Evolutionary conservation across 495 filamentous ascomycete species (phyloP).

Genomic region (Aspergillus diversus): DNA sequence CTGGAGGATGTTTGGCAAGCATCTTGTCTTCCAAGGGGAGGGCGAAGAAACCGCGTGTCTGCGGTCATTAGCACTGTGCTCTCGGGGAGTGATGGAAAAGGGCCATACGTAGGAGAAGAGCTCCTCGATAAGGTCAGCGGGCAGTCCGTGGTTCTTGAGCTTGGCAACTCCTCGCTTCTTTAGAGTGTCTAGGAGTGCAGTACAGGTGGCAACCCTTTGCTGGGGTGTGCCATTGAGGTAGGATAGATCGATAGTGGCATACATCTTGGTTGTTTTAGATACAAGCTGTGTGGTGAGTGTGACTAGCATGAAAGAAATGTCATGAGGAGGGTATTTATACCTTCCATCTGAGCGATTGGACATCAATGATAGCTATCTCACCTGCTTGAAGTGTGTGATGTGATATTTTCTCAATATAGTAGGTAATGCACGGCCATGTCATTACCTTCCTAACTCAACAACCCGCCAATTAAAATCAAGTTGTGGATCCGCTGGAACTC

Average conservation of each 20-base stretch:
- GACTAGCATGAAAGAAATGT: not conserved
- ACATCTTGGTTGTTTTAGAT: not conserved
- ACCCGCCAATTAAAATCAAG: not conserved
- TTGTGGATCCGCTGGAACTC: not conserved
- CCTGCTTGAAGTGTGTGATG: not conserved
- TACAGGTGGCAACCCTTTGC: constrained; percentile 23
- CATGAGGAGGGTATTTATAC: not conserved
- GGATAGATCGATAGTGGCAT: constrained; percentile 23
- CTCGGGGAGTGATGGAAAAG: too few relatives aligned
- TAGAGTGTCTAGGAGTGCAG: constrained; percentile 22
- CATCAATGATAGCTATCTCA: not conserved
- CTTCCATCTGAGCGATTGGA: not conserved
- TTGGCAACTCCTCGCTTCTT: constrained; percentile 32
- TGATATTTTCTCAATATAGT: not conserved
- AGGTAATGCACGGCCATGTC: not conserved
- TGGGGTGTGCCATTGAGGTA: constrained; percentile 29
- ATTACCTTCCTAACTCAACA: constrained; percentile 2
- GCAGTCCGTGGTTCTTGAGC: constrained; percentile 32
- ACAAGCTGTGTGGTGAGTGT: not conserved
- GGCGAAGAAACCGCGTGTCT: constrained; percentile 41
- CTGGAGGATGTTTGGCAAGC: constrained; percentile 59
- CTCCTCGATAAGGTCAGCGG: constrained; percentile 23
- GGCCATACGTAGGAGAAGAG: constrained; percentile 29
- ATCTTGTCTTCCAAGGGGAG: constrained; percentile 45
- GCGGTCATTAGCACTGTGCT: not conserved